Evolutionary conservation across 2,329 filamentous ascomycete genomes (phyloP), one percentile per base, ranked within the genome.

Genomic region (Fonsecaea pedrosoi): DNA sequence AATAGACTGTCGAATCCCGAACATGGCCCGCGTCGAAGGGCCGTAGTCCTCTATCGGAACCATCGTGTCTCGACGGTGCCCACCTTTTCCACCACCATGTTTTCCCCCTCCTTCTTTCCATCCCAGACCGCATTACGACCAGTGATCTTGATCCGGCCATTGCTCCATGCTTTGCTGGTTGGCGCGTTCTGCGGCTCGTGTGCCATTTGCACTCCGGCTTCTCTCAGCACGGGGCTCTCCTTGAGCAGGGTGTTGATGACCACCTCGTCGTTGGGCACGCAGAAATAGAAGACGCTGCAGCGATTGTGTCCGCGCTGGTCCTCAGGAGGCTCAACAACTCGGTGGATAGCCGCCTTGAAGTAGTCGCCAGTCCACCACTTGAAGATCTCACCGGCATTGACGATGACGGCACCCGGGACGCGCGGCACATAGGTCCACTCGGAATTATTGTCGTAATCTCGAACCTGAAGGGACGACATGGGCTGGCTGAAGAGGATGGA

Each of bases 401-500:
- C 82, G 0, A 83, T 85, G 8, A 86, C 79, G 0, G 81, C 84
- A 0, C 82, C 83, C 6, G 83, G 78, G 2, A 84, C 78, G 0
- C 83, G 81, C 21, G 78, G 78, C 0, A 84, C 83, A 76, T 80
- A 85, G 45, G 82, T 85, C 83, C 84, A 86, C 2, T 81, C 66
- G 0, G 79, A 79, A 0, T 81, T 78, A 0, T 80, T 42, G 18
- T 57, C 75, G n/a, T 81, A 80, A 18, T 62, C 50, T 1, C 83
- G 82, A 32, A 88, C 85, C 70, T 88, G 86, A 1, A 88, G 78
- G 0, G 82, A 85, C 0, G 85, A 84, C 0, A 88, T 82, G 0
- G 86, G 86, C 67, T 88, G 86, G 0, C 85, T 79, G 77, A 88
- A 87, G 0, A 88, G 79, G 2, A 88, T 76, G 0, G 86, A 87